Evolutionary conservation across 2,329 filamentous ascomycete genomes (phyloP), one percentile per base, ranked within the genome.

Genomic region (Aureobasidium zeae): DNA sequence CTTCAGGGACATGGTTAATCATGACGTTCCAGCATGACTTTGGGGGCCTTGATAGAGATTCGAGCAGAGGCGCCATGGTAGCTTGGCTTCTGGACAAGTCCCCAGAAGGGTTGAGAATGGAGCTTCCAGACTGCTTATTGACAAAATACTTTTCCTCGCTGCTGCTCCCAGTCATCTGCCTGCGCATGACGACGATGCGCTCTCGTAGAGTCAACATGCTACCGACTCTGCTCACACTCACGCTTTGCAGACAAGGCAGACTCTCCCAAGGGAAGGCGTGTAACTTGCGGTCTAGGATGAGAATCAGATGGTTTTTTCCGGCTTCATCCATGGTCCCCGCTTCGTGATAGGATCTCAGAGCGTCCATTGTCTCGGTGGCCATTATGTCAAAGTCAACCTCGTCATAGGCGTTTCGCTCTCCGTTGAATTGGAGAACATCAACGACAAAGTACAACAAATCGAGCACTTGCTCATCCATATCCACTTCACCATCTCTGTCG

Each of bases 191-290:
- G 0, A 82, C 57, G 11, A 98, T 74, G 5, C 88, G 74, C 24
- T 86, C 79, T 11, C 85, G 79, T 8, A 98, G 73, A 51, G 82
- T 86, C 20, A 81, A 81, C 28, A 98, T 72, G 0, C 87, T 95
- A 5, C 89, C 87, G 17, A 98, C 79, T 10, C 91, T 79, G 3
- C 86, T 94, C 25, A 95, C 81, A 0, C 89, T 82, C 3, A 81
- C 70, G 2, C 74, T 76, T 50, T 85, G 74, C 57, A 98, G 76
- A 58, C 86, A 95, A 0, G 88, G 86, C 26, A 98, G 67, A 1
- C 86, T 94, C 59, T 98, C 91, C 91, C 93, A 98, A 0, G 91
- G 91, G 56, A 98, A 94, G 1, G 77, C 72, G 56, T 96, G 91
- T 2, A 98, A 72, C 2, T 83, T 75, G 62, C 94, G 95, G 63